phyloP scores from a whole-genome alignment of 2,329 filamentous ascomycete genomes.

The Calycina marina region DNA sequence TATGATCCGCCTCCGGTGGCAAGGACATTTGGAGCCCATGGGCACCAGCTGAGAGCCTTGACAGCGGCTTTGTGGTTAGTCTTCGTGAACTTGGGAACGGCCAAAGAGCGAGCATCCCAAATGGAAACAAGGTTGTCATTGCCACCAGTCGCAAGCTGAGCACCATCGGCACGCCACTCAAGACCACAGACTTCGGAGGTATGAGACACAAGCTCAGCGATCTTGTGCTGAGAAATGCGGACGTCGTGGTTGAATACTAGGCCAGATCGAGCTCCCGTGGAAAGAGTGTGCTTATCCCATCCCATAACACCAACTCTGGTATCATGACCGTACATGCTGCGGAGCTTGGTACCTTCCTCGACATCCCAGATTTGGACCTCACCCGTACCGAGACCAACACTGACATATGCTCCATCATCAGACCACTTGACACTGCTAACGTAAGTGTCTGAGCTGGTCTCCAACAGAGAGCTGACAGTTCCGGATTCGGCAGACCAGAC shows the following conservation, averaged over 20 bases:
- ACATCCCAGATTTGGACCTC: slow-evolving; percentile 99
- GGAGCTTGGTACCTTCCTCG: slow-evolving; percentile 84
- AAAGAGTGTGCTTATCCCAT: slow-evolving; percentile 97
- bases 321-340: slow-evolving; percentile 97
- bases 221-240: slow-evolving; percentile 93
- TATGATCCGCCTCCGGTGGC: slow-evolving; percentile 93
- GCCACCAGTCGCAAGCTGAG: slow-evolving; percentile 90
- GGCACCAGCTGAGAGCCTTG: slow-evolving; percentile 97
- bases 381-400: slow-evolving; percentile 84
- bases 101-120: slow-evolving; percentile 91
- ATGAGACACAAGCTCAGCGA: slow-evolving; percentile 91
- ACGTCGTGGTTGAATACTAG: slow-evolving; percentile 98
- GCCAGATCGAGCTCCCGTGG: slow-evolving; percentile 84
- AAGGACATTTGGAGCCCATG: slow-evolving; percentile 94
- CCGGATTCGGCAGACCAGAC: slow-evolving; percentile 97
- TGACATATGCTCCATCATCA: slow-evolving; percentile 88
- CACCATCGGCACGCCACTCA: slow-evolving; percentile 92
- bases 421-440: slow-evolving; percentile 99
- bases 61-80: slow-evolving; percentile 98
- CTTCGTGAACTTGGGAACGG: slow-evolving; percentile 97
- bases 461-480: slow-evolving; percentile 73
- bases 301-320: slow-evolving; percentile 95
- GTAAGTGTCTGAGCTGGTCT: slow-evolving; percentile 82
- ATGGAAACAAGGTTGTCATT: slow-evolving; percentile 99
- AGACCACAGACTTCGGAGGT: slow-evolving; percentile 96